Evolutionary conservation across 129 eudicot genomes (phyloP).

Genomic region (Flaveria ramosissima): DNA sequence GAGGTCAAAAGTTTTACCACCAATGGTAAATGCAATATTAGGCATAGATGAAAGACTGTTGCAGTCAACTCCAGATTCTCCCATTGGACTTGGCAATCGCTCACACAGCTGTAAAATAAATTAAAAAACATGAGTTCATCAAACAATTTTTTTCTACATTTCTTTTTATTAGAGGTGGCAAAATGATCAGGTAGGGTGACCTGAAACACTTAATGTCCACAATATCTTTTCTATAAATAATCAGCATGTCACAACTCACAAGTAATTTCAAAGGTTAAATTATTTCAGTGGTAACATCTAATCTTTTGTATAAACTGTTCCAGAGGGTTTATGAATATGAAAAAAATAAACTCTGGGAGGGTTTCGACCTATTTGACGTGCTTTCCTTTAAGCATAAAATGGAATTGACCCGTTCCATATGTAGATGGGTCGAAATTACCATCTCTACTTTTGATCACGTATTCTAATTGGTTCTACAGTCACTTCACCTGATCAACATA

Average conservation of each 20-base stretch:
- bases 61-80: conserved; percentile 46
- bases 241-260: background rate
- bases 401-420: background rate
- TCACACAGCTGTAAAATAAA: conserved; percentile 36
- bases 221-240: background rate
- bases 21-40: conserved; percentile 40
- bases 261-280: background rate
- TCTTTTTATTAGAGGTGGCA: background rate
- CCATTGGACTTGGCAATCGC: conserved; percentile 45
- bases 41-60: conserved; percentile 41
- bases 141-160: background rate
- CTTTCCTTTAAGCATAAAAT: background rate
- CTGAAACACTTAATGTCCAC: background rate
- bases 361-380: background rate
- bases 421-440: background rate
- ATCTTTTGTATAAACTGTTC: background rate
- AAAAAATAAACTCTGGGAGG: background rate
- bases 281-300: background rate
- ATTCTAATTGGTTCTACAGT: background rate
- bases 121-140: conserved; percentile 6
- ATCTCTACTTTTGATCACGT: background rate
- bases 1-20: conserved; percentile 34
- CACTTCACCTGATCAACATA: conserved; percentile 44
- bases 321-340: background rate
- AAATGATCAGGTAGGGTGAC: background rate